Evolutionary conservation across 192 early-diverging fungal genomes (phyloP), one percentile per base, ranked within the genome.

Genomic region (Entophlyctis luteolus): DNA sequence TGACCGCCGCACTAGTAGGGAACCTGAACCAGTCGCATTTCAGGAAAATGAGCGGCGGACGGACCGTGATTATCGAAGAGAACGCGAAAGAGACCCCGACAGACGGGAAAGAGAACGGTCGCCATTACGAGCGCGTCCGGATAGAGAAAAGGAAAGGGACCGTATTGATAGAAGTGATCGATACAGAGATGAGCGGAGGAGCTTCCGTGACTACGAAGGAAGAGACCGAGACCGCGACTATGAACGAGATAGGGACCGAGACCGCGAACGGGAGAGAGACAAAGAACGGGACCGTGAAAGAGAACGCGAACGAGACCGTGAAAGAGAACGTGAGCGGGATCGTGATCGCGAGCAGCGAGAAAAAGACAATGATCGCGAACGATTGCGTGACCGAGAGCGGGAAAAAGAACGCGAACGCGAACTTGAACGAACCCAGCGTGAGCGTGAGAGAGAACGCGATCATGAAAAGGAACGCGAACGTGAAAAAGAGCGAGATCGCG

Each of bases 401-500:
- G 66, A 59, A 23, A 16, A 59, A 10, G 78, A 82, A 29, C 54
- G 80, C 12, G 79, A 79, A 6, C 32, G 67, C 8, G 32, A 52
- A 0, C 28, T 37, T 33, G 48, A 49, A 10, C 48, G 53, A 6
- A 5, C 6, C 31, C 55, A 16, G 14, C 22, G 55, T 8, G 55
- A 60, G 20, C 55, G 49, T 48, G 71, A 77, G 10, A 25, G 67
- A 45, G n/a, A 14, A 63, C 48, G 73, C 42, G 46, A 53, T 27
- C 55, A 73, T 20, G 81, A 84, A 10, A 59, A 69, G 20, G 84
- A 86, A 1, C 72, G 82, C 34, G 63, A 77, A 48, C 67, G 75
- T 57, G 84, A 81, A 27, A 65, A 65, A 28, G 69, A 65, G 32
- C n/a, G 73, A 57, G 73, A 76, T 18, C 2, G 72, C 33, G 62